Conservation (phyloP, 257 asterid genomes). For the Fraxinus americana region DNA sequence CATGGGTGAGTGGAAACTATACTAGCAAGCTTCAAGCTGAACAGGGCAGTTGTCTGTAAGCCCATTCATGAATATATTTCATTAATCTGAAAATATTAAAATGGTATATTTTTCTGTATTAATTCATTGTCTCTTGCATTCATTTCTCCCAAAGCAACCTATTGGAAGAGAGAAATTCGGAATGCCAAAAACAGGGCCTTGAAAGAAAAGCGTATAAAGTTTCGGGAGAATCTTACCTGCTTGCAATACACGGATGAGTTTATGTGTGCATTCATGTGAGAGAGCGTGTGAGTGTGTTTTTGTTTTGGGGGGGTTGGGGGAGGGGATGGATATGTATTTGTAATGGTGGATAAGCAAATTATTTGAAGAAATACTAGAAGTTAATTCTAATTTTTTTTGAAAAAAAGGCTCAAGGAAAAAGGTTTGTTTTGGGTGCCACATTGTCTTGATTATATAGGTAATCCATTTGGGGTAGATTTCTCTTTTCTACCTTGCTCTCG, state of each 20-base stretch:
- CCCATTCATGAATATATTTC: neutral
- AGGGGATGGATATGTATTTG: neutral
- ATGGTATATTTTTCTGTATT: neutral
- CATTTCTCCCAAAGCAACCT: neutral
- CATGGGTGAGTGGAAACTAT: slow-evolving; percentile 12
- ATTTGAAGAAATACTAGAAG: neutral
- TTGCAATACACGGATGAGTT: neutral
- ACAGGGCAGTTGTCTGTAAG: neutral
- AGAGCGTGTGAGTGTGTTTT: no score
- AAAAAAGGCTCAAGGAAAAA: neutral
- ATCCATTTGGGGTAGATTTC: neutral
- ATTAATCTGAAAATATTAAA: neutral
- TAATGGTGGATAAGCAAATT: neutral
- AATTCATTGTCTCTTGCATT: neutral
- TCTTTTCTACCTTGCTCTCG: neutral
- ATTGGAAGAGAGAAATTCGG: neutral
- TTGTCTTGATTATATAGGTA: neutral
- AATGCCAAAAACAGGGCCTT: neutral
- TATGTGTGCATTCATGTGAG: neutral
- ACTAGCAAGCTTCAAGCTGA: neutral
- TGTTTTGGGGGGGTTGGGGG: no score
- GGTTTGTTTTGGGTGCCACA: neutral
- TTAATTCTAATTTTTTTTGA: neutral
- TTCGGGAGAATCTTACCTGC: neutral
- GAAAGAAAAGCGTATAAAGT: neutral